phyloP scores from a whole-genome alignment of 441 rosid genomes.

The Lepidium campestre region DNA sequence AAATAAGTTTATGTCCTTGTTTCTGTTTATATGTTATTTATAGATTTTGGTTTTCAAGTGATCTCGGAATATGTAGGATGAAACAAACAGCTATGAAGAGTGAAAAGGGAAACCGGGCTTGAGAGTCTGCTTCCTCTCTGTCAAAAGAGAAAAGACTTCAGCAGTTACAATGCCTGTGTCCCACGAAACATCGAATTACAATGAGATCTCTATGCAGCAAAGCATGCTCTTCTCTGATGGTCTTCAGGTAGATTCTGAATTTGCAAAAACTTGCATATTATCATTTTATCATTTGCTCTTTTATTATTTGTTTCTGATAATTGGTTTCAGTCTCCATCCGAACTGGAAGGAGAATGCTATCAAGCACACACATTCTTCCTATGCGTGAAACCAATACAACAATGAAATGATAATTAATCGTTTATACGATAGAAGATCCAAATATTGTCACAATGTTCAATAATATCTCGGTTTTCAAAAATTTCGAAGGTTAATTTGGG shows the following conservation, averaged over 20 bases:
- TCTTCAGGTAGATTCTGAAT: conserved; percentile 55
- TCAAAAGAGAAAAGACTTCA: conserved; percentile 34
- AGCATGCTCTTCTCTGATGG: conserved; percentile 87
- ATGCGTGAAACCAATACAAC: background rate
- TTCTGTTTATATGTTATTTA: background rate
- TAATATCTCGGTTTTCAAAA: background rate
- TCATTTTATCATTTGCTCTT: background rate
- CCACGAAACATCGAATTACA: conserved; percentile 61
- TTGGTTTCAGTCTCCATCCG: background rate
- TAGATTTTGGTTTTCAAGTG: background rate
- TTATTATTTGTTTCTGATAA: background rate
- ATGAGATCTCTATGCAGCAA: conserved; percentile 83
- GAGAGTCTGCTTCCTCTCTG: background rate
- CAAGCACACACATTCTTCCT: background rate
- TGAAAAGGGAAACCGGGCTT: background rate
- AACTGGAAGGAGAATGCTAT: background rate
- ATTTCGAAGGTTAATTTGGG: background rate
- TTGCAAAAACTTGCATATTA: background rate
- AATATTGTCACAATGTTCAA: background rate
- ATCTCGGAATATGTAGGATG: background rate
- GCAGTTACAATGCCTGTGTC: conserved; percentile 38
- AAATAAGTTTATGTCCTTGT: background rate
- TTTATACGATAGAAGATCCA: background rate
- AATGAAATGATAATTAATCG: background rate
- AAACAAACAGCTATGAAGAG: background rate